Evolutionary conservation across 2,329 filamentous ascomycete genomes (phyloP).

Genomic region (Diaporthe sp.): DNA sequence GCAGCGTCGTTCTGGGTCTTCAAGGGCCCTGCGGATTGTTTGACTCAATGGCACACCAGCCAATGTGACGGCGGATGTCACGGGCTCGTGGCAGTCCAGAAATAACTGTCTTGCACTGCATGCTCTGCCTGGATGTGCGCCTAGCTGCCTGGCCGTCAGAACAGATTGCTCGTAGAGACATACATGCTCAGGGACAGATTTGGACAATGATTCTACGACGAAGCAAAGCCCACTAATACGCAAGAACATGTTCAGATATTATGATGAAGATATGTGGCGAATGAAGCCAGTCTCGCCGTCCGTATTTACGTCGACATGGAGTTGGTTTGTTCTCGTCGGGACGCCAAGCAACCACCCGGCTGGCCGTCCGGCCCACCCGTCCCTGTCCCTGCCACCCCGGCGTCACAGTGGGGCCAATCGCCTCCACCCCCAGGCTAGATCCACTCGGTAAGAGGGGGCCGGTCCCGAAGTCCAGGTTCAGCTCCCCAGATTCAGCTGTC

Average conservation of each 20-base stretch:
- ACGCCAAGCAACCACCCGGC: not conserved
- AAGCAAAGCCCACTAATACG: too few relatives aligned
- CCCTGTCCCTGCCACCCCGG: not conserved
- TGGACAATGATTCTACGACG: not conserved
- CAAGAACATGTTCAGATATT: not conserved
- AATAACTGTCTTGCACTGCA: not conserved
- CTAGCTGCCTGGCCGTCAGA: not conserved
- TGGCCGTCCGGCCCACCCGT: not conserved
- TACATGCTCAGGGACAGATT: not conserved
- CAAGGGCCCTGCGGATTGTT: conserved; percentile 5
- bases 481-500: not conserved
- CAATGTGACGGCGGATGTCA: conserved; percentile 6
- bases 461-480: conserved; percentile 19
- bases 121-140: not conserved
- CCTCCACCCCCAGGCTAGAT: not conserved
- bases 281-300: not conserved
- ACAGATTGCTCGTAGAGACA: not conserved
- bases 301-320: not conserved
- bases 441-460: conserved; percentile 14
- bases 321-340: not conserved
- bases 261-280: not conserved
- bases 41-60: conserved; percentile 10
- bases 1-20: not conserved
- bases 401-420: not conserved
- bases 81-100: not conserved